Evolutionary conservation across 179 eudicot species (phyloP), one percentile per base, ranked within the genome.

Genomic region (Vitellaria paradoxa): DNA sequence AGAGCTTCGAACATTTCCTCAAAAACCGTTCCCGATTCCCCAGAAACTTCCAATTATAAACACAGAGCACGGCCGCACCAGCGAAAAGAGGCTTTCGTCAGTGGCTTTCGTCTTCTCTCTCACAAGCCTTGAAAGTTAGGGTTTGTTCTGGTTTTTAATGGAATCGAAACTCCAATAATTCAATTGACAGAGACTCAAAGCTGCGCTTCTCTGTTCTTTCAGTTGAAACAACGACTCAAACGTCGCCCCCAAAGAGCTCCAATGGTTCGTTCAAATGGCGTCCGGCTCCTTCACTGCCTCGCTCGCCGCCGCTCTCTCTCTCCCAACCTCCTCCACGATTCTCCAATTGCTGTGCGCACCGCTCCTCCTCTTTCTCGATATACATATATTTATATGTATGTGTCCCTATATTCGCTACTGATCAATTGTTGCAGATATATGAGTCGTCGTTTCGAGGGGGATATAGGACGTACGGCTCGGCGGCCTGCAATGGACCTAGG

Each of bases 251-350:
- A n/a, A 23, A 17, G 7, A 47, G 26, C 61, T 45, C 67, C 67
- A 74, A 88, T 90, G 93, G 83, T 71, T 68, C 81, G 85, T 57
- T 82, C 84, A 18, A 83, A 75, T 40, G 88, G 84, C 81, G 76
- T 66, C 64, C 83, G 83, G 55, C 86, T 90, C 47, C 69, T 80
- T 60, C 75, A 63, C 60, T 73, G 57, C 59, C 65, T 80, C 52
- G 65, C 77, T 40, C 20, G 68, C 68, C 75, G 81, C 80, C 73
- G 76, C 59, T 72, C 84, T 42, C 70, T 83, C 77, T 59, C 81
- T 21, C 74, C 74, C 17, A 47, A 77, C 74, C 45, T 30, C 20
- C 70, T 55, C 57, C 64, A 57, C 4, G 70, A 55, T 74, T 47
- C 77, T 55, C 72, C 75, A 13, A 47, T 70, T 18, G 9, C 76